Evolutionary conservation across 2,329 filamentous ascomycete genomes (phyloP).

Genomic region (Metarhizium album): DNA sequence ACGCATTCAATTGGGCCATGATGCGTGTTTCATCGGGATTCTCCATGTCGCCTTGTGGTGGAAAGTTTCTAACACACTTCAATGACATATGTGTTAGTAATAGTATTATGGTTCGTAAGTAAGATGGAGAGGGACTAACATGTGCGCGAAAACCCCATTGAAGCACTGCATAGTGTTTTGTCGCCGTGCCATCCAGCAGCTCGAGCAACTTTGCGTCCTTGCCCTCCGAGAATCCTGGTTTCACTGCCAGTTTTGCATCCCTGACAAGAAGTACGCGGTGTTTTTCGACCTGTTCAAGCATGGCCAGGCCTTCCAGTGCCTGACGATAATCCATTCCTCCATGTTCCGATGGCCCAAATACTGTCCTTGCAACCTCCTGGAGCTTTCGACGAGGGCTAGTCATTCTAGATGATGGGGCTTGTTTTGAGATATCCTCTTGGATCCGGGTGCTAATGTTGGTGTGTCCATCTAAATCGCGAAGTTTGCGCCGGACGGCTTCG

Average conservation of each 20-base stretch:
- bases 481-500: constrained; percentile 18
- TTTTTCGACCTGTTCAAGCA: constrained; percentile 22
- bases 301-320: constrained; percentile 20
- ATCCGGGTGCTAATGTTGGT: constrained; percentile 6
- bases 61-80: constrained; percentile 3
- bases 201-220: constrained; percentile 14
- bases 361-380: constrained; percentile 11
- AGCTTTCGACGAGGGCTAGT: constrained; percentile 19
- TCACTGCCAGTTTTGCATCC: constrained; percentile 12
- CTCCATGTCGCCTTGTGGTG: constrained; percentile 2
- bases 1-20: constrained; percentile 25
- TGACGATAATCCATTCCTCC: constrained; percentile 17
- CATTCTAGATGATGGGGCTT: neutral
- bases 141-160: constrained; percentile 23
- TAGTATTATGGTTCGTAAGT: neutral
- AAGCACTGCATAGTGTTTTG: constrained; percentile 18
- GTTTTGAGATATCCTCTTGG: neutral
- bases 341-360: constrained; percentile 18
- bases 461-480: constrained; percentile 22
- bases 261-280: constrained; percentile 19
- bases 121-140: constrained; percentile 14
- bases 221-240: constrained; percentile 6
- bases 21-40: constrained; percentile 12
- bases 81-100: neutral
- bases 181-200: constrained; percentile 19